Evolutionary conservation across 1,139 yeast species (phyloP), one percentile per base, ranked within the genome.

Genomic region (Suhomyces bribrorum): DNA sequence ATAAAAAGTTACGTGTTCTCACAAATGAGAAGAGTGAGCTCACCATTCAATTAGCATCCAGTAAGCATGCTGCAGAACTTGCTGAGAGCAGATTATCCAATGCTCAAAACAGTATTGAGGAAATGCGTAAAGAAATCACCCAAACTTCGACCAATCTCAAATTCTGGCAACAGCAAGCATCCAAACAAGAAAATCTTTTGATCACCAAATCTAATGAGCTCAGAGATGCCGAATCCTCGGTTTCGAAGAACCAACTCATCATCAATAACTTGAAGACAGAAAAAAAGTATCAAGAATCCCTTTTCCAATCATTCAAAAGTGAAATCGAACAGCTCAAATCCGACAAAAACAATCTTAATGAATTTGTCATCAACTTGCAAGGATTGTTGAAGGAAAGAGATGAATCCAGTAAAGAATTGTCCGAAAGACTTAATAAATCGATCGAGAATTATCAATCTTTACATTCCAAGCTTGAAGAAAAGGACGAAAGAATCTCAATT

Each of bases 331-430:
- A 70, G 26, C 64, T 86, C 41, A 64, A 72, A 36, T 69, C 70
- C 5, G 95, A 88, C 53, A 81, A 81, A 51, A 61, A 73, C 8
- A 75, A 80, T 38, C 66, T 87, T 32, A 81, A 74, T 47, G 75
- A 77, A 6, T 68, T 83, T 45, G 72, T 86, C n/a, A 59, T 76
- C 15, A 84, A 77, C 50, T 63, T 86, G 40, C 90, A 86, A 57
- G 50, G 75, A 1, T 60, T 82, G 28, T 78, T 83, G 38, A 72
- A 71, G 39, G 94, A 86, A 54, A 73, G 90, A 38, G 85, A 83
- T 38, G 54, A 66, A 0, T 64, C 79, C 7, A 69, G 75, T 32
- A 59, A 65, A 18, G 83, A 81, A 29, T 57, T 81, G 2, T 71
- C 80, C 14, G 63, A 66, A 22, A 69, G 83, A 32, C 68, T 83